Conservation (phyloP, 148 eudicot species). For the Selenicereus undatus region DNA sequence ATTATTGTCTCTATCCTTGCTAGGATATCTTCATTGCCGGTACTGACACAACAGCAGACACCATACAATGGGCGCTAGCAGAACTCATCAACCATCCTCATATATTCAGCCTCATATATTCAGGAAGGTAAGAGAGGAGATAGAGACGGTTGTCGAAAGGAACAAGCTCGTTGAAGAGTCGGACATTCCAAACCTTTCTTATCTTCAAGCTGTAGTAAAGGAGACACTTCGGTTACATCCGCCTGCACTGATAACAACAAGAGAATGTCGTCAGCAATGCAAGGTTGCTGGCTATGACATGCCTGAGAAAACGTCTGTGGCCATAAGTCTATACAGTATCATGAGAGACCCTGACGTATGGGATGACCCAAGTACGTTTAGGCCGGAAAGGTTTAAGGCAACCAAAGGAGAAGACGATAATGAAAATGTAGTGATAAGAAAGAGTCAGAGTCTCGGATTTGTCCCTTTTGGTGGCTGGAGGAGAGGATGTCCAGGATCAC, state of each 20-base stretch:
- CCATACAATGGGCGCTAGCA: too few relatives aligned
- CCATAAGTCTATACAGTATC: neutral
- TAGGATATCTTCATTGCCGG: too few relatives aligned
- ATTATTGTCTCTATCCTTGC: too few relatives aligned
- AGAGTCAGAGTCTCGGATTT: conserved; percentile 7
- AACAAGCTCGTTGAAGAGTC: too few relatives aligned
- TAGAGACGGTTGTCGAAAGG: too few relatives aligned
- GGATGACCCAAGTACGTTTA: neutral
- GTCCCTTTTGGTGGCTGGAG: conserved; percentile 33
- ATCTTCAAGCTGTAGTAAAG: neutral
- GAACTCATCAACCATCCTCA: too few relatives aligned
- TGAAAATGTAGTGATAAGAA: neutral
- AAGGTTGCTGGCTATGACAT: neutral
- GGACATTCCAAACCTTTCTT: neutral
- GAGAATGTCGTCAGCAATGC: neutral
- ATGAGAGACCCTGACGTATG: neutral
- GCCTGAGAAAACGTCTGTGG: neutral
- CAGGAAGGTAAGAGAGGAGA: too few relatives aligned
- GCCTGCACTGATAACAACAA: neutral
- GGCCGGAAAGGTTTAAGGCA: neutral
- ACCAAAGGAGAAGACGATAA: neutral
- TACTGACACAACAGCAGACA: too few relatives aligned
- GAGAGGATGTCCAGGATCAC: conserved; percentile 25
- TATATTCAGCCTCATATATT: too few relatives aligned
- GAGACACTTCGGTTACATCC: neutral